Percentiles rank a stretch among this genome's conserved stretches.
These are phyloP conservation scores for Russula sp. DNA, from an alignment of 768 basidiomycete genomes.

Conservation along the genomic window DNA sequence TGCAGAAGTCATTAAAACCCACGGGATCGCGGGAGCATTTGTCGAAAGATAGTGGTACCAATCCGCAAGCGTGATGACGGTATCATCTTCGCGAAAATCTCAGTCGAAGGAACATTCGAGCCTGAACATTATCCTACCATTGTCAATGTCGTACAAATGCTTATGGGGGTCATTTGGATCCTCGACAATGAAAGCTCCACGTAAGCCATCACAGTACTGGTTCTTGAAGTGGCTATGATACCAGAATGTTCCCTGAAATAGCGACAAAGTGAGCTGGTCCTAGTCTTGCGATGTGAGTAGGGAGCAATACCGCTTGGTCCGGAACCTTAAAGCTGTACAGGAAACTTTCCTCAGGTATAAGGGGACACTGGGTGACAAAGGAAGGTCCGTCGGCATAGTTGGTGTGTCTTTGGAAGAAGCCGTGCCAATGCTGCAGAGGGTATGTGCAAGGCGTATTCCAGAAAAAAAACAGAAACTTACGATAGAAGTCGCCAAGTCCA, in stretches of 20 bases:
- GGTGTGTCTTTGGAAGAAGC: constrained; percentile 23
- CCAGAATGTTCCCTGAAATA: constrained; percentile 30
- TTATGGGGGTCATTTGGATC: constrained; percentile 30
- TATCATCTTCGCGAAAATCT: constrained; percentile 32
- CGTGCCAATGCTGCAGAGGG: constrained; percentile 24
- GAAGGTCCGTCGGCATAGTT: constrained; percentile 23
- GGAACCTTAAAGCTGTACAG: constrained; percentile 34
- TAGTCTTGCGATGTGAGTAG: neutral
- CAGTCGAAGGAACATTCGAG: neutral
- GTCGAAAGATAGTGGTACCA: constrained; percentile 29
- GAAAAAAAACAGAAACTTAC: neutral
- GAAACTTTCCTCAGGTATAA: constrained; percentile 35
- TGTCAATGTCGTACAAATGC: constrained; percentile 30
- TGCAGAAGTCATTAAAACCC: too few species aligned
- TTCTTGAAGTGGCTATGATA: constrained; percentile 40
- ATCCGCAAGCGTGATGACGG: constrained; percentile 44
- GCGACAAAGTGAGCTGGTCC: neutral
- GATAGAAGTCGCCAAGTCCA: constrained; percentile 9
- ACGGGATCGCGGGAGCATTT: too few species aligned
- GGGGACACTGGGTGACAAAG: constrained; percentile 39
- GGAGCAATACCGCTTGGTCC: constrained; percentile 29
- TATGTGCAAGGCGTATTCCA: too few species aligned
- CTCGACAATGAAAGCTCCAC: constrained; percentile 34
- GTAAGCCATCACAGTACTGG: constrained; percentile 41
- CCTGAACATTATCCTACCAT: constrained; percentile 25